These are phyloP conservation scores for Boletus speciosus DNA, from an alignment of 768 basidiomycete genomes.

Conservation along the genomic window DNA sequence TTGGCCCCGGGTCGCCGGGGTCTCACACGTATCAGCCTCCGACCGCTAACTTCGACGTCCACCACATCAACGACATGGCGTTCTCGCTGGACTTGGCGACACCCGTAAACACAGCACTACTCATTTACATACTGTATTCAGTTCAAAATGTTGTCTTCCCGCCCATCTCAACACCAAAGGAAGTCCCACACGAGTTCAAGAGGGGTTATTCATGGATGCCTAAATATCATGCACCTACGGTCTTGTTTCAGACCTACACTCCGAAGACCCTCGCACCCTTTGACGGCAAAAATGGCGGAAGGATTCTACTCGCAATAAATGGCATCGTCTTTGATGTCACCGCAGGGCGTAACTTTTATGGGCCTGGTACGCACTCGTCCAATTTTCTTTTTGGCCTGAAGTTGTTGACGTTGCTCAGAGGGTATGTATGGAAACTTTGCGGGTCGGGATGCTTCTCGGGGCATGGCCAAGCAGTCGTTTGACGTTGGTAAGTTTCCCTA, in stretches of 20 bases:
- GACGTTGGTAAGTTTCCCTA: conserved; percentile 62
- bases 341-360: conserved; percentile 86
- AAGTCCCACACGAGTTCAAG: conserved; percentile 68
- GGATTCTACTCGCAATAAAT: conserved; percentile 85
- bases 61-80: conserved; percentile 18
- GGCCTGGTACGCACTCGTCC: conserved; percentile 64
- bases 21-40: conserved; percentile 22
- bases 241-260: conserved; percentile 76
- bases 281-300: conserved; percentile 57
- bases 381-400: background rate
- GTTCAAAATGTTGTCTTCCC: conserved; percentile 75
- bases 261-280: conserved; percentile 71
- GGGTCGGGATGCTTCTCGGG: conserved; percentile 90
- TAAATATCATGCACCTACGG: conserved; percentile 70
- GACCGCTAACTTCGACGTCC: conserved; percentile 18
- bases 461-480: conserved; percentile 98
- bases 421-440: conserved; percentile 99
- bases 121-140: conserved; percentile 76
- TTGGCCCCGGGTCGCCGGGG: background rate
- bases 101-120: conserved; percentile 74
- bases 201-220: conserved; percentile 92
- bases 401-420: conserved; percentile 42
- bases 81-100: conserved; percentile 55
- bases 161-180: conserved; percentile 45
- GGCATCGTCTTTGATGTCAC: conserved; percentile 93